phyloP scores from a whole-genome alignment of 164 flowering plant genomes.

The grape (Vitis vinifera) region DNA sequence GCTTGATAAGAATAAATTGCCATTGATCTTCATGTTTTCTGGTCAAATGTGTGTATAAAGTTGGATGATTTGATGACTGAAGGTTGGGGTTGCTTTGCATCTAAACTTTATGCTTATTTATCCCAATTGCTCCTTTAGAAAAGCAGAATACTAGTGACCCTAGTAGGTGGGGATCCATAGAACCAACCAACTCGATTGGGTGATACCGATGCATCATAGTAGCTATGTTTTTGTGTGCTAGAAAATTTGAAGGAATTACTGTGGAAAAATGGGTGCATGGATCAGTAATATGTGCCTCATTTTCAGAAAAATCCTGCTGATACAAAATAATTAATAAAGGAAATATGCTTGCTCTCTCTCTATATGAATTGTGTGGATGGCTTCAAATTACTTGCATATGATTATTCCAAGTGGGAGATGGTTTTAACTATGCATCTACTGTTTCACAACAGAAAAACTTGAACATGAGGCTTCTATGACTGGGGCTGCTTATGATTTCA shows the following conservation, averaged over 20 bases:
- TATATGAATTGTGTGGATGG: background rate
- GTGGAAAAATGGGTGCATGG: background rate
- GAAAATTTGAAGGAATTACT: background rate
- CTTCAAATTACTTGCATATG: background rate
- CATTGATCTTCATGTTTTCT: background rate
- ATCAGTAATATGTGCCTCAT: no score
- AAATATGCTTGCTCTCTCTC: no score
- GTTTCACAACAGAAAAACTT: constrained; percentile 26
- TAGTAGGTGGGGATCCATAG: no score
- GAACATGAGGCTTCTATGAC: constrained; percentile 42
- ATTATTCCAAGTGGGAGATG: background rate
- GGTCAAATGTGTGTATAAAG: background rate
- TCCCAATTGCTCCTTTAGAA: no score
- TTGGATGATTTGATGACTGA: background rate
- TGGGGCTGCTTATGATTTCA: constrained; percentile 74
- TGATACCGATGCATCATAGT: background rate
- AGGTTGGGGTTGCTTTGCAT: background rate
- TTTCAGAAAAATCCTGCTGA: background rate
- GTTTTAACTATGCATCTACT: background rate
- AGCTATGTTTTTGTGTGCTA: background rate
- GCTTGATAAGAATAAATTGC: background rate
- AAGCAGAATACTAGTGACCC: no score
- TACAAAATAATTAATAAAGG: no score
- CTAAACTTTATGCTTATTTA: background rate
- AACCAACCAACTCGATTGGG: background rate